phyloP scores from a whole-genome alignment of 2,329 filamentous ascomycete genomes.

The Colletotrichum lupini region DNA sequence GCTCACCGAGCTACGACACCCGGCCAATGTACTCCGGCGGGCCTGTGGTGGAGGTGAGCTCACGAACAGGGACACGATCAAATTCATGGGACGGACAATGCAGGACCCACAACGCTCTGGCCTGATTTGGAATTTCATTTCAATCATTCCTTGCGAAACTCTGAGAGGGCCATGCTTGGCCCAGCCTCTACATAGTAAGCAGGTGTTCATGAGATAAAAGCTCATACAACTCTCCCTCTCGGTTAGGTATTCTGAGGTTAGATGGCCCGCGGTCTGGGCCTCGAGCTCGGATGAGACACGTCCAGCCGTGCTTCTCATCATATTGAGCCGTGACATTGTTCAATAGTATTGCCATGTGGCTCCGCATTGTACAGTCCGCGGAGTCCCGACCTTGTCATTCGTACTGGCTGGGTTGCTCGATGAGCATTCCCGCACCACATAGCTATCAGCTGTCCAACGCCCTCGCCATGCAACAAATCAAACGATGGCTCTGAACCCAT shows the following conservation, averaged over 20 bases:
- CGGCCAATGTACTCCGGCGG: not conserved
- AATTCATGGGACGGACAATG: conserved; percentile 25
- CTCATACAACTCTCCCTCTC: not conserved
- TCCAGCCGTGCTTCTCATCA: not conserved
- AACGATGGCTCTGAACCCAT: not conserved
- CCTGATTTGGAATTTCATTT: not conserved
- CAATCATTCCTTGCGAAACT: not conserved
- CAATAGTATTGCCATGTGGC: not conserved
- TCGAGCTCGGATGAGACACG: not conserved
- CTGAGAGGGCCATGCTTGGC: not conserved
- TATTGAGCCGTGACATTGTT: not conserved
- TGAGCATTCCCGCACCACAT: not conserved
- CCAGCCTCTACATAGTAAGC: not conserved
- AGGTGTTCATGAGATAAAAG: not conserved
- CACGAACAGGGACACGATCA: not conserved
- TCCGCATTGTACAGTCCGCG: not conserved
- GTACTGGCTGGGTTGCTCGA: not conserved
- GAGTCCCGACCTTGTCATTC: not conserved
- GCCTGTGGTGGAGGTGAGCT: not conserved
- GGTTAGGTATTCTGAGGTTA: not conserved
- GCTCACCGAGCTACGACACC: not conserved
- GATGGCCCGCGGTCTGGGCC: not conserved
- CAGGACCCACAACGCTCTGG: conserved; percentile 16
- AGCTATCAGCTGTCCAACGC: conserved; percentile 11
- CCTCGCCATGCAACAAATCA: conserved; percentile 33